Percentiles rank a stretch among this genome's conserved stretches.
phyloP scores from a whole-genome alignment of 2,329 filamentous ascomycete species.

The Verticillium zaregamsianum region DNA sequence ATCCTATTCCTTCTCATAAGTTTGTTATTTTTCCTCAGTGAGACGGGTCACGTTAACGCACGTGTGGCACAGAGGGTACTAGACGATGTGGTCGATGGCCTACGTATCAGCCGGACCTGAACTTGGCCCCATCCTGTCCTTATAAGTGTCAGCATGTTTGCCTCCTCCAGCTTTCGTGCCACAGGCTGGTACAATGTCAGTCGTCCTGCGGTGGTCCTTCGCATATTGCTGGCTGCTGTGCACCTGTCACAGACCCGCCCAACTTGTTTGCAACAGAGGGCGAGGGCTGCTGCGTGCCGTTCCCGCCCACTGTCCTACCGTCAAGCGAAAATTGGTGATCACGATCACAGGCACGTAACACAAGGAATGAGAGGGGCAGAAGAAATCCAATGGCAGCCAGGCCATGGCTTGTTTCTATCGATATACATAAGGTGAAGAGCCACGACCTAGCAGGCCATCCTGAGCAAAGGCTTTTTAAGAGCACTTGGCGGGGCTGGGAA shows the following conservation, averaged over 20 bases:
- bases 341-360: neutral
- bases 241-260: neutral
- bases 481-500: conserved; percentile 17
- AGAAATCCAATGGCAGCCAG: neutral
- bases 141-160: neutral
- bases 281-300: neutral
- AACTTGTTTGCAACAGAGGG: neutral
- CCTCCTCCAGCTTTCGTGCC: neutral
- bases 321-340: neutral
- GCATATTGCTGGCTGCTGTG: neutral
- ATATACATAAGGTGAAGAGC: neutral
- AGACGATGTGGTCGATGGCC: no score
- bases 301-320: neutral
- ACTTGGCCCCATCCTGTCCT: neutral
- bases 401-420: neutral
- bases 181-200: neutral
- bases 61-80: no score
- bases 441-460: neutral
- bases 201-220: neutral
- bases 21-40: no score
- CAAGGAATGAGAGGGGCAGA: neutral
- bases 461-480: neutral
- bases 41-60: no score
- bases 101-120: no score
- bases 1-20: no score